These are phyloP conservation scores for Fusarium equiseti DNA, from an alignment of 2,329 filamentous ascomycete species.

Conservation along the genomic window DNA sequence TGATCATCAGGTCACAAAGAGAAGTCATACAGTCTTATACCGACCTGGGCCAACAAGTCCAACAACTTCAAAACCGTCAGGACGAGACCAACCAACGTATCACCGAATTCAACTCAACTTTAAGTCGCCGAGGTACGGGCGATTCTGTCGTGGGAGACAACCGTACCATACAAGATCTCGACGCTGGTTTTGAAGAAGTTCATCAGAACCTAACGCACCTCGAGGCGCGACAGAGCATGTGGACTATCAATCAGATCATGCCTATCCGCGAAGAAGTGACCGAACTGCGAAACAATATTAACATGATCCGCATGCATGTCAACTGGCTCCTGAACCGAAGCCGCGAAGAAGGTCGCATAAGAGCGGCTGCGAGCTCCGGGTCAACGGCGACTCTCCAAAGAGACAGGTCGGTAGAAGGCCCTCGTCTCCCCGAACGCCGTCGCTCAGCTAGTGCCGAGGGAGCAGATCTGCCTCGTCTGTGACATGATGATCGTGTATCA, in stretches of 20 bases:
- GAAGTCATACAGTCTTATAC: constrained; percentile 60
- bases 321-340: constrained; percentile 68
- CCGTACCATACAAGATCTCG: constrained; percentile 58
- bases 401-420: constrained; percentile 47
- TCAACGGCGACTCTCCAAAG: constrained; percentile 50
- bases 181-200: constrained; percentile 65
- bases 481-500: constrained; percentile 16
- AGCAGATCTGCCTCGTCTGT: constrained; percentile 55
- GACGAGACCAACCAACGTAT: constrained; percentile 52
- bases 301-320: constrained; percentile 70
- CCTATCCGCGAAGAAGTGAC: constrained; percentile 73
- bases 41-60: constrained; percentile 53
- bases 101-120: constrained; percentile 58
- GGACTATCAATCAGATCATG: constrained; percentile 71
- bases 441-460: constrained; percentile 54
- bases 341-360: constrained; percentile 59
- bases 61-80: constrained; percentile 52
- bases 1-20: constrained; percentile 63
- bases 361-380: constrained; percentile 54
- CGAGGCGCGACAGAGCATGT: constrained; percentile 70
- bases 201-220: constrained; percentile 69
- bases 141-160: constrained; percentile 64
- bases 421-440: constrained; percentile 52
- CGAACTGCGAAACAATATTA: constrained; percentile 68
- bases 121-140: constrained; percentile 49